Evolutionary conservation across 192 early-diverging fungal genomes (phyloP).

Genomic region (Blastocladiella britannica): DNA sequence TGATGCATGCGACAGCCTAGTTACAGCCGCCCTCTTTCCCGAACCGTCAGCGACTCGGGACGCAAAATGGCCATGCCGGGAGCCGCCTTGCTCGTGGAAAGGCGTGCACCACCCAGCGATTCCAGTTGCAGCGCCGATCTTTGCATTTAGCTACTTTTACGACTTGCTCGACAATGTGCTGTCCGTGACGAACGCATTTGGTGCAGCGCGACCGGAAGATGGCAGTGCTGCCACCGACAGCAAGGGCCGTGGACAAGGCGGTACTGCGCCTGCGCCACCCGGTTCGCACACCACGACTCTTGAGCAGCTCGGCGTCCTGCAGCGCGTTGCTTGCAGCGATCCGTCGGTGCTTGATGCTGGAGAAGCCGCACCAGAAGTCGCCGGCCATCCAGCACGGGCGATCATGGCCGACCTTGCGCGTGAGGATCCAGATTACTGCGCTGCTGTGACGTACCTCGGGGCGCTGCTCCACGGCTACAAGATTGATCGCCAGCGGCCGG

Average conservation of each 20-base stretch:
- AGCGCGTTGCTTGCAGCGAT: neutral
- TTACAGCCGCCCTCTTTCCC: slow-evolving; percentile 29
- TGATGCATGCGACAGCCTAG: slow-evolving; percentile 29
- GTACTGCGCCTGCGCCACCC: slow-evolving; percentile 40
- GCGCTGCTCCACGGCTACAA: slow-evolving; percentile 71
- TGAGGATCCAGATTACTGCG: slow-evolving; percentile 54
- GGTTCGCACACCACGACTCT: slow-evolving; percentile 32
- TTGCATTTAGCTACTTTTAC: slow-evolving; percentile 92
- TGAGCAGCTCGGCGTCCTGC: neutral
- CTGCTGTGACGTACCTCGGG: slow-evolving; percentile 78
- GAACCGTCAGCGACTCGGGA: slow-evolving; percentile 31
- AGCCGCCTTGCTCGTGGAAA: slow-evolving; percentile 64
- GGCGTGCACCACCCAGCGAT: slow-evolving; percentile 78
- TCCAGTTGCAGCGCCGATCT: slow-evolving; percentile 56
- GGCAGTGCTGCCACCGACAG: too few relatives aligned
- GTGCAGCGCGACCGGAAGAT: too few relatives aligned
- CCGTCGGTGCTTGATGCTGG: neutral
- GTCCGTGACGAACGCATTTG: slow-evolving; percentile 48
- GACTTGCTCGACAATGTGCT: slow-evolving; percentile 61
- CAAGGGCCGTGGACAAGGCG: too few relatives aligned
- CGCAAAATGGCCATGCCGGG: slow-evolving; percentile 50
- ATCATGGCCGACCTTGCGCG: slow-evolving; percentile 20
- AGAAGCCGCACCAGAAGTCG: slow-evolving; percentile 14
- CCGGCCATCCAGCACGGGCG: slow-evolving; percentile 31
- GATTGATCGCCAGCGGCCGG: slow-evolving; percentile 36